These are phyloP conservation scores for Chalciporus piperatus DNA, from an alignment of 768 basidiomycete species.

Conservation along the genomic window DNA sequence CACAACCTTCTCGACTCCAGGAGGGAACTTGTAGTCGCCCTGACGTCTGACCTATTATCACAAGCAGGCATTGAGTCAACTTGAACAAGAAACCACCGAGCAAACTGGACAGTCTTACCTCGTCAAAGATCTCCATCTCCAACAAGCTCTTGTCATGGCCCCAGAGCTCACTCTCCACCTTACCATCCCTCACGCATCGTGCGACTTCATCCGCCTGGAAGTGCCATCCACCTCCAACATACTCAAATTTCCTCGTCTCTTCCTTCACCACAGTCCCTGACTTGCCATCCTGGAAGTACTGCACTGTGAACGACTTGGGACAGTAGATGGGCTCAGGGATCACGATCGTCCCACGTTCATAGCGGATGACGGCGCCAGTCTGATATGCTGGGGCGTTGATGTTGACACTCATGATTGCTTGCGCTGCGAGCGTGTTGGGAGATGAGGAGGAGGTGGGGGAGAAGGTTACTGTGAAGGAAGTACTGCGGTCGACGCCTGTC, in stretches of 20 bases:
- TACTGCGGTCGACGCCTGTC: conserved; percentile 77
- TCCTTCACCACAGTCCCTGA: conserved; percentile 44
- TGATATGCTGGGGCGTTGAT: conserved; percentile 48
- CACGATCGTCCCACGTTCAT: conserved; percentile 66
- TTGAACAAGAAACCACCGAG: neutral
- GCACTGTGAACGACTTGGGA: conserved; percentile 63
- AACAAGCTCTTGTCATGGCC: conserved; percentile 75
- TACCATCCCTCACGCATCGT: conserved; percentile 68
- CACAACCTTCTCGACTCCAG: conserved; percentile 53
- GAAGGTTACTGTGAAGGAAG: conserved; percentile 74
- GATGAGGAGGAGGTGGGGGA: conserved; percentile 38
- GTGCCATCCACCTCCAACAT: conserved; percentile 72
- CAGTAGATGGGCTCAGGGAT: conserved; percentile 66
- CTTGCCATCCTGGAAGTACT: conserved; percentile 52
- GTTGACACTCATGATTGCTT: conserved; percentile 71
- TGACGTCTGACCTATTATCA: conserved; percentile 58
- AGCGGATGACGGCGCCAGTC: conserved; percentile 66
- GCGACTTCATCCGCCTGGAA: conserved; percentile 90
- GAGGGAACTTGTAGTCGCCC: conserved; percentile 61
- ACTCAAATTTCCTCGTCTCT: conserved; percentile 57
- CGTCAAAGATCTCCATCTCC: conserved; percentile 83
- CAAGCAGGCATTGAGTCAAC: conserved; percentile 12
- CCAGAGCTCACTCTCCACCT: conserved; percentile 72
- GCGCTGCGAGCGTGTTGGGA: conserved; percentile 49
- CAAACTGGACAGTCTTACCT: conserved; percentile 43